Conservation (phyloP, 2,329 filamentous ascomycete species). For the Trichophyton rubrum region DNA sequence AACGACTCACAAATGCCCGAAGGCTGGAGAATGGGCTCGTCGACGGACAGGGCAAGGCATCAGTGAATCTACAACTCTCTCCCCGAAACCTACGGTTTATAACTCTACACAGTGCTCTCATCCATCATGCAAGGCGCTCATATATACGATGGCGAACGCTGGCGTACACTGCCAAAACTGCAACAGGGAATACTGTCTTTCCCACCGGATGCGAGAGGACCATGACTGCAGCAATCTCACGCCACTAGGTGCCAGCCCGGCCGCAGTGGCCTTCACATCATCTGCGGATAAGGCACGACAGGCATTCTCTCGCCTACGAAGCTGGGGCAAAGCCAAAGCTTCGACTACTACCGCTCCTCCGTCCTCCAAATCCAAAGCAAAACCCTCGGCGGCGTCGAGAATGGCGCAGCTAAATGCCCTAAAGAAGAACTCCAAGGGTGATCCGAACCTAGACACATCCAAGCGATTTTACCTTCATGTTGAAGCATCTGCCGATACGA, state of each 20-base stretch:
- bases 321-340: conserved; percentile 63
- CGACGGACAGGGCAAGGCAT: conserved; percentile 30
- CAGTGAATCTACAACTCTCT: conserved; percentile 18
- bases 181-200: conserved; percentile 39
- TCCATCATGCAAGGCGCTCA: conserved; percentile 39
- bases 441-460: conserved; percentile 63
- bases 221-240: conserved; percentile 70
- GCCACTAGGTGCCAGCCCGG: conserved; percentile 43
- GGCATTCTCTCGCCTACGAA: conserved; percentile 63
- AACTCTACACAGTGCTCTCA: conserved; percentile 42
- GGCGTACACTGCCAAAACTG: conserved; percentile 41
- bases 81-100: conserved; percentile 42
- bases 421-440: conserved; percentile 82
- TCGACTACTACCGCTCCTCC: conserved; percentile 50
- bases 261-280: conserved; percentile 15
- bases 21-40: conserved; percentile 48
- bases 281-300: conserved; percentile 53
- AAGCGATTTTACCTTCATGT: conserved; percentile 86
- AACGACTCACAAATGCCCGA: conserved; percentile 57
- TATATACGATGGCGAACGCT: conserved; percentile 40
- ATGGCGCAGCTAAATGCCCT: conserved; percentile 60
- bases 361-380: conserved; percentile 53
- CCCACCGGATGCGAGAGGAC: conserved; percentile 46
- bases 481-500: conserved; percentile 78
- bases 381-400: conserved; percentile 51